Evolutionary conservation across 768 basidiomycete species (phyloP).

Genomic region (Suillus placidus): DNA sequence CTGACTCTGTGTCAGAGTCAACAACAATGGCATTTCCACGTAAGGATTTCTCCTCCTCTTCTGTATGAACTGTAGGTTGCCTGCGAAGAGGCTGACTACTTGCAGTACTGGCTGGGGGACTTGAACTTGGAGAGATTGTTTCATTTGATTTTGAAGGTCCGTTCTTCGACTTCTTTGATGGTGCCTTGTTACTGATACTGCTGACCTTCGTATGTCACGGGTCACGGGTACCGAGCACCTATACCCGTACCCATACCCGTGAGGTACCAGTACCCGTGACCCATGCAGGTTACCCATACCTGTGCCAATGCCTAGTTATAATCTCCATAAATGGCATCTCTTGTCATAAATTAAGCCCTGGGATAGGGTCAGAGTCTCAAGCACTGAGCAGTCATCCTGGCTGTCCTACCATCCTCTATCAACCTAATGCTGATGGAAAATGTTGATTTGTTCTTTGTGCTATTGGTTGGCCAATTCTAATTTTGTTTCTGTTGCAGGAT

Average conservation of each 20-base stretch:
- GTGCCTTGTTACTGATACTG: background rate
- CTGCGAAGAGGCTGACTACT: background rate
- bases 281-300: background rate
- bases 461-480: too few species aligned
- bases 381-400: too few species aligned
- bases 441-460: too few species aligned
- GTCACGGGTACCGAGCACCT: too few species aligned
- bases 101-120: background rate
- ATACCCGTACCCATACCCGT: background rate
- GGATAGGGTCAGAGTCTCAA: too few species aligned
- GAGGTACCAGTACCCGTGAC: conserved; percentile 4
- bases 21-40: background rate
- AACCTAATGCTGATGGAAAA: too few species aligned
- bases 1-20: background rate
- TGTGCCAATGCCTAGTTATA: conserved; percentile 1
- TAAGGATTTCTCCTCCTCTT: background rate
- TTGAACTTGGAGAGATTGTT: background rate
- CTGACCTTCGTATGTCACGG: background rate
- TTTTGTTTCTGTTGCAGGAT: too few species aligned
- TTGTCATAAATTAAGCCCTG: too few species aligned
- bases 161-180: background rate
- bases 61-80: background rate
- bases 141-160: background rate
- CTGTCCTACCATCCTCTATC: too few species aligned
- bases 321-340: too few species aligned